Evolutionary conservation across 2,329 filamentous ascomycete genomes (phyloP), one percentile per base, ranked within the genome.

Genomic region (Teratosphaeria nubilosa): DNA sequence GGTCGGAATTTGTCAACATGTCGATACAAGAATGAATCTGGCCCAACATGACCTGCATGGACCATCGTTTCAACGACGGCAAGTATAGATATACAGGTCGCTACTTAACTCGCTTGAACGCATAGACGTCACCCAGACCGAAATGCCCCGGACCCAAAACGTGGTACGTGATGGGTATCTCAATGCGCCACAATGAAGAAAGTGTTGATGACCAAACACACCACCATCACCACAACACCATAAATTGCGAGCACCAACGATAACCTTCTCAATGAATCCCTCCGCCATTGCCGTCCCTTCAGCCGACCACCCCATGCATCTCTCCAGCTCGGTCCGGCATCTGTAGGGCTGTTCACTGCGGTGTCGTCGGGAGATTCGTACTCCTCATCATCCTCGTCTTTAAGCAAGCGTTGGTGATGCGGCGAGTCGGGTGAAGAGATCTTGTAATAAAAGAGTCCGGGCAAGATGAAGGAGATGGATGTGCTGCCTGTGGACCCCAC

Each of bases 361-460:
- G 13, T 30, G 5, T 34, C 27, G 22, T 30, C 31, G 10, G 51
- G 51, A 30, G 20, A 27, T 5, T 56, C 54, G 24, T 82, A 79
- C n/a, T 85, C 85, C 63, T 92, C 89, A 66, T 97, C 94, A 66
- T 97, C 94, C 64, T 96, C 90, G 68, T 94, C 91, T 72, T 97
- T 97, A 62, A 90, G 78, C 10, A 97, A 78, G 14, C 87, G 84
- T 71, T 96, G 92, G 66, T 96, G 91, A 62, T 92, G 85, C 30
- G 86, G 82, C 51, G 89, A 92, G 57, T 96, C 87, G 0, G 94
- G 94, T 25, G 90, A 85, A 13, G 90, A 95, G 60, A 99, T 97
- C 75, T 97, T 97, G 77, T 97, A 99, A 74, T 97, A 99, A 73
- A 99, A 99, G 3, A 99, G 76, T 0, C 94, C 94, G 0, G 94